Conservation (phyloP, 495 filamentous ascomycete genomes). For the Rostrohypoxylon terebratum region DNA sequence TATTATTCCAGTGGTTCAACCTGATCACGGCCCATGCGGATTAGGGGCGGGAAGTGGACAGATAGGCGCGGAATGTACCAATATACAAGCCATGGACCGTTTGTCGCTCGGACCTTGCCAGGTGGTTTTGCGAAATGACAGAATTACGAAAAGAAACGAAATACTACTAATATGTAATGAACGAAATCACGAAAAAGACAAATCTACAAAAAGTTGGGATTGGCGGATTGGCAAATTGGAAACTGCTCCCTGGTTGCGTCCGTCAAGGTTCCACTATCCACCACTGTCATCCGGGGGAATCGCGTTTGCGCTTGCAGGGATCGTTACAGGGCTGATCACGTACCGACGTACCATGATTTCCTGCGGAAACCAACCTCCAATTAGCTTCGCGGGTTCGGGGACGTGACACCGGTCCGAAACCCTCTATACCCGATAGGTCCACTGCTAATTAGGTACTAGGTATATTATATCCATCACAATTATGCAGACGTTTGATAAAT, state of each 20-base stretch:
- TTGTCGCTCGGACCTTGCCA: background rate
- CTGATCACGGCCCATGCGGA: slow-evolving; percentile 34
- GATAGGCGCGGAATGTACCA: slow-evolving; percentile 8
- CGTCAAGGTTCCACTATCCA: slow-evolving; percentile 29
- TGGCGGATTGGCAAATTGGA: slow-evolving; percentile 29
- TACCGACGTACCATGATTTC: slow-evolving; percentile 20
- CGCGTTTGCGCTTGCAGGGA: slow-evolving; percentile 43
- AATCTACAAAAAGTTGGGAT: slow-evolving; percentile 23
- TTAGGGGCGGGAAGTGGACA: slow-evolving; percentile 7
- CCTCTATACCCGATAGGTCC: background rate
- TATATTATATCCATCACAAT: too few species aligned
- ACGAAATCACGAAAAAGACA: background rate
- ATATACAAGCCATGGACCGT: slow-evolving; percentile 34
- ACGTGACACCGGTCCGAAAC: slow-evolving; percentile 13
- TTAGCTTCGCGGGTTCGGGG: slow-evolving; percentile 1
- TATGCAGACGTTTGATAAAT: background rate
- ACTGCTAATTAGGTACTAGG: background rate
- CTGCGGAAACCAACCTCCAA: slow-evolving; percentile 1
- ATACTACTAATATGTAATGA: too few species aligned
- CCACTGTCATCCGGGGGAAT: slow-evolving; percentile 22
- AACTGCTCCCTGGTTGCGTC: slow-evolving; percentile 13
- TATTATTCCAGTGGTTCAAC: slow-evolving; percentile 23
- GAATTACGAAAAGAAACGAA: background rate
- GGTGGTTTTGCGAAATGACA: background rate
- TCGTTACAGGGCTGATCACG: slow-evolving; percentile 40